Conservation (phyloP, 805 yeast species). For the Kodamaea neixiangensis region DNA sequence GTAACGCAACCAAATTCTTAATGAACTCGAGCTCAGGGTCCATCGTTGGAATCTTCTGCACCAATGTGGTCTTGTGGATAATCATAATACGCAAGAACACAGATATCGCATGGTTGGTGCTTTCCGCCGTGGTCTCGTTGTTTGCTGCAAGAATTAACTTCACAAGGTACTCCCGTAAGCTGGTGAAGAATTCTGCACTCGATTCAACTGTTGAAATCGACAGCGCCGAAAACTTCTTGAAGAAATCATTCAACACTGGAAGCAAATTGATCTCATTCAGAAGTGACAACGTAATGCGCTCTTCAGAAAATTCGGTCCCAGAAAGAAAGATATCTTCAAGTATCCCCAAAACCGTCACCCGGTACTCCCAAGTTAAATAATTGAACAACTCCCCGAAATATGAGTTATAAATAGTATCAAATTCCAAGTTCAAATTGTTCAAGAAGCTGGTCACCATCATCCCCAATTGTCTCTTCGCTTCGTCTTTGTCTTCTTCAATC, state of each 20-base stretch:
- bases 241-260: constrained; percentile 43
- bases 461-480: constrained; percentile 14
- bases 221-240: constrained; percentile 48
- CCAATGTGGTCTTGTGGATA: constrained; percentile 55
- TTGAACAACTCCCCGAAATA: constrained; percentile 44
- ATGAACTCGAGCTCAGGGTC: constrained; percentile 49
- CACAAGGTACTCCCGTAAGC: constrained; percentile 22
- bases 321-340: constrained; percentile 31
- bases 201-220: constrained; percentile 24
- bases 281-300: constrained; percentile 3
- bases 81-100: constrained; percentile 56
- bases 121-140: constrained; percentile 1
- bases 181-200: constrained; percentile 22
- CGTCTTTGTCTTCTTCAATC: constrained; percentile 10
- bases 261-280: constrained; percentile 25
- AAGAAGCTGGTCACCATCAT: constrained; percentile 19
- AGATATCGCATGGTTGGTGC: constrained; percentile 36
- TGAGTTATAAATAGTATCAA: constrained; percentile 28
- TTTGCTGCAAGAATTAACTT: constrained; percentile 23
- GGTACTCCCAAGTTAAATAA: constrained; percentile 31
- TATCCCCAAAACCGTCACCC: constrained; percentile 25
- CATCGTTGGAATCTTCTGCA: constrained; percentile 42
- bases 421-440: constrained; percentile 26
- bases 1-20: constrained; percentile 46
- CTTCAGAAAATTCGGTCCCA: constrained; percentile 14